Evolutionary conservation across 2,329 filamentous ascomycete genomes (phyloP), one percentile per base, ranked within the genome.

Genomic region (Aspergillus fumigatiaffinis): DNA sequence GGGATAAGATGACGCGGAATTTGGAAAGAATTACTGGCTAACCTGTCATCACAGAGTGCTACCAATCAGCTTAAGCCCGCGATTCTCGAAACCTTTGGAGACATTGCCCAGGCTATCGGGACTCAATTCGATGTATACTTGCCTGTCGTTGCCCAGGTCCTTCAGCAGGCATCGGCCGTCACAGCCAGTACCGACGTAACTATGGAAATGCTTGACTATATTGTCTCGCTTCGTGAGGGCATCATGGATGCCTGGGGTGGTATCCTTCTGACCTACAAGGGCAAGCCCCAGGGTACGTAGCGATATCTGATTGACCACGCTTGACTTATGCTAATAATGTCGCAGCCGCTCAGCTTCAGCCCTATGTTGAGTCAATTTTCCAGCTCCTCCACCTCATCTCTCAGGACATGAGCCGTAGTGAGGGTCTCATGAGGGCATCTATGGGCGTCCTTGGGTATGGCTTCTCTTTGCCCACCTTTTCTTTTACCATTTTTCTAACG

Each of bases 231-330:
- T 51, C 88, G 94, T 54, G 95, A 99, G 73, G 94, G 93, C 66
- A 97, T 99, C 65, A 96, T 97, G 88, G 94, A 99, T 81, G 94
- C 94, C 35, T 99, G 95, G 92, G 92, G 92, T 68, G 94, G 94
- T 65, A 94, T 96, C 64, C 92, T 99, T 71, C 87, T 93, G 73
- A 92, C 94, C 53, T 92, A 97, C 88, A 96, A 94, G 81, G 78
- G 83, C 52, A 90, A 70, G 32, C 67, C 73, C 53, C 71, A 77
- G 57, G 71, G 75, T 77, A 68, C 57, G 72, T 63, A 52, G 28
- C 20, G 12, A 14, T 23, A 25, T 8, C 23, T 54, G 50, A 25
- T 47, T 25, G 6, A 23, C 42, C 41, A 23, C 12, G 17, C 14
- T 25, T 20, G n/a, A 23, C 32, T 10, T 46, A 2, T 58, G 41